Evolutionary conservation across 1,139 yeast genomes (phyloP).

Genomic region (Blastobotrys illinoisensis): DNA sequence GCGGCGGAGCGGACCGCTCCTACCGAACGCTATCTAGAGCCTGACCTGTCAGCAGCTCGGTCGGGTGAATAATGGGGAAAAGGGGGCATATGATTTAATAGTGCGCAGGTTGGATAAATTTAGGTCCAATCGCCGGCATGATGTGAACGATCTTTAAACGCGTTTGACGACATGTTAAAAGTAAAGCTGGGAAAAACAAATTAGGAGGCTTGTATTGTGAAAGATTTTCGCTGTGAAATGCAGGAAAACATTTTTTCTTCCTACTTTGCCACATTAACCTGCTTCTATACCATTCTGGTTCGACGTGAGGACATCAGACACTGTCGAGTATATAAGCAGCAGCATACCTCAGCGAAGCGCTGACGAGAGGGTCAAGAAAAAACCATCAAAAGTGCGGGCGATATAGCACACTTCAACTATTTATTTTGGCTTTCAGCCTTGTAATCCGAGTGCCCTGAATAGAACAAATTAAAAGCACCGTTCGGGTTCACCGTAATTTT

Average conservation of each 20-base stretch:
- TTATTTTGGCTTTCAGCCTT: not conserved
- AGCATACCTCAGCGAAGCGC: not conserved
- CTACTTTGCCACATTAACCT: not conserved
- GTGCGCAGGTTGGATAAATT: not conserved
- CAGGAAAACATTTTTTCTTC: not conserved
- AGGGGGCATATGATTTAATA: not conserved
- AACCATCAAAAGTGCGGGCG: not conserved
- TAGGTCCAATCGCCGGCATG: not conserved
- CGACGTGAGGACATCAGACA: not conserved
- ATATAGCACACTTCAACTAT: not conserved
- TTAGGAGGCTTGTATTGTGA: not conserved
- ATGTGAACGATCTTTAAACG: not conserved
- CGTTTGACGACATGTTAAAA: not conserved
- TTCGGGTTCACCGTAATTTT: not conserved
- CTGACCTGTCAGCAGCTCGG: not conserved
- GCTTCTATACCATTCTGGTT: not conserved
- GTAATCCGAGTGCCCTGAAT: not conserved
- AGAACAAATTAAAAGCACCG: not conserved
- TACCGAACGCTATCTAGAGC: not conserved
- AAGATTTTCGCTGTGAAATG: not conserved
- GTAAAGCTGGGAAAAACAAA: not conserved
- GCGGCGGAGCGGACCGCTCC: not conserved
- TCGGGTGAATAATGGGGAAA: not conserved
- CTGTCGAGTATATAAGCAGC: not conserved
- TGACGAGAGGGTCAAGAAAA: not conserved